Evolutionary conservation across 192 early-diverging fungal genomes (phyloP), one percentile per base, ranked within the genome.

Genomic region (Thoreauomyces humboldtii): DNA sequence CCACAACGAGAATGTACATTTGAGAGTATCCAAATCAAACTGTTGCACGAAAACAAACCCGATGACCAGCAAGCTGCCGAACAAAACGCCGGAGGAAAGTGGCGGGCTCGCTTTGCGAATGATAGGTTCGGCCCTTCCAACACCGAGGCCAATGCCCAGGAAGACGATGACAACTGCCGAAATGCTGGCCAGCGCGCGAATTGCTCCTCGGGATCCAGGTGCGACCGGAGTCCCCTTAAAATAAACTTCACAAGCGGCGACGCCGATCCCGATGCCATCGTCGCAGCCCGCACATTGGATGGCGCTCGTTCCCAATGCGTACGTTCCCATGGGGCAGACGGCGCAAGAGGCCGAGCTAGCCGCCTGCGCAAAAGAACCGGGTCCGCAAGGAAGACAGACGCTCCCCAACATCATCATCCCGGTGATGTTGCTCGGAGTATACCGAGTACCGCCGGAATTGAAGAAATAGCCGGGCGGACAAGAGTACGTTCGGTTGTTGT

Each of bases 21-120:
- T 50, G 47, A 7, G 15, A 24, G 47, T 50, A 24, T 24, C 25
- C 15, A 50, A 24, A n/a, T 50, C 47, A 9, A 9, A 50, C 47
- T 50, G 47, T 24, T 50, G 47, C 9, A 50, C 7, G 47, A 50
- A 24, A 7, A 24, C 22, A 9, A 24, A 9, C 7, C 7, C 22
- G 22, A 50, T 24, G 47, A 50, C 47, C 7, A 50, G 22, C 47
- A 50, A 19, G 47, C 47, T 50, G 11, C 47, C 47, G 7, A 50
- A 7, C 11, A 50, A 24, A 7, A 50, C 47, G 7, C 47, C 47
- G 47, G 7, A 19, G 47, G 12, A n/a, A 12, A 50, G 22, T 17
- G 47, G 12, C 22, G 47, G 47, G 25, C 47, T 50, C 11, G 47
- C 47, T 24, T 50, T 50, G 47, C 47, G 47, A 24, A 50, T 50